A percentile compares a stretch with the other conserved stretches of the same genome.
Conservation (phyloP, 176 grass and related monocot species). For the Phyllostachys edulis region DNA sequence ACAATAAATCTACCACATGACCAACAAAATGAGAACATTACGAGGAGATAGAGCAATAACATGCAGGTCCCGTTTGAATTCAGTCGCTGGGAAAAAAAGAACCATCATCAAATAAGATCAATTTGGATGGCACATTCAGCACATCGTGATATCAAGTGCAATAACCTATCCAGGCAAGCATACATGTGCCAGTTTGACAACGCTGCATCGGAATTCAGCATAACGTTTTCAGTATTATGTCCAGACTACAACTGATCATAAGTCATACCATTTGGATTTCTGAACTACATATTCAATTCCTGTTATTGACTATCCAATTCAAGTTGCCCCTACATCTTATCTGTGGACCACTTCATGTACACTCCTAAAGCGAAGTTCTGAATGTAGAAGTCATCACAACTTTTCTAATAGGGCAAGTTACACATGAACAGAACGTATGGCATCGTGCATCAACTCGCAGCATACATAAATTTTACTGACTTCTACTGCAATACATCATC, state of each 20-base stretch:
- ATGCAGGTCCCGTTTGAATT: not conserved
- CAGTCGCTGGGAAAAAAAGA: constrained; percentile 10
- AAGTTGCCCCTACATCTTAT: not conserved
- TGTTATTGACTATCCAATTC: not conserved
- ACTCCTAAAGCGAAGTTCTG: not conserved
- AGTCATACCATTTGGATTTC: not conserved
- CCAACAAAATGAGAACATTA: not conserved
- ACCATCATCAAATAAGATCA: constrained; percentile 2
- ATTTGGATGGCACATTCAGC: not conserved
- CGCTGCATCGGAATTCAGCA: not conserved
- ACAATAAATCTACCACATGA: not conserved
- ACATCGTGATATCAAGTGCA: not conserved
- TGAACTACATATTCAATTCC: not conserved
- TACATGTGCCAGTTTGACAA: not conserved
- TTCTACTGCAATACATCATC: not conserved
- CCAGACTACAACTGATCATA: not conserved
- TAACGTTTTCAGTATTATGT: constrained; percentile 21
- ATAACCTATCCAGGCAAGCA: not conserved
- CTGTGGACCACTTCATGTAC: not conserved
- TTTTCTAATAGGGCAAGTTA: not conserved
- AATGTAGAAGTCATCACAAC: not conserved
- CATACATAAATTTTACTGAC: not conserved
- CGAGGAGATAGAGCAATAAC: not conserved
- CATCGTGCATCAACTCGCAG: not conserved
- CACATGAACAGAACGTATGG: not conserved